These are phyloP conservation scores for Toxicodendron radicans DNA, from an alignment of 345 rosid species.

Conservation along the genomic window DNA sequence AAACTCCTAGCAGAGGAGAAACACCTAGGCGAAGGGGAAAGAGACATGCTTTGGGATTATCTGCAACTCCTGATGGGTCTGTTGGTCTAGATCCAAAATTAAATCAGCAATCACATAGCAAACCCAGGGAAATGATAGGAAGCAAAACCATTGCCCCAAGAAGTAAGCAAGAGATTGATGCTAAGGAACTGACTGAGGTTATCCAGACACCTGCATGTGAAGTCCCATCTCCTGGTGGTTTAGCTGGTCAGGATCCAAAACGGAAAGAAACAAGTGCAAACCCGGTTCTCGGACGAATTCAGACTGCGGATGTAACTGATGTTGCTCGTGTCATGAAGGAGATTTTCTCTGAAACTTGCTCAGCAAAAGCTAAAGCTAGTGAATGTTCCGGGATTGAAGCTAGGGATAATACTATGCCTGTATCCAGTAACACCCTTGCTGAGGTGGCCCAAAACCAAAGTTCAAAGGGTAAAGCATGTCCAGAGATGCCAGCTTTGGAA, in stretches of 20 bases:
- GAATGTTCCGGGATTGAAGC: slow-evolving; percentile 38
- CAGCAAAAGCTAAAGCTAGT: slow-evolving; percentile 44
- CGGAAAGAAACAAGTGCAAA: slow-evolving; percentile 28
- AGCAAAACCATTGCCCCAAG: slow-evolving; percentile 27
- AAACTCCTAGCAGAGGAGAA: slow-evolving; percentile 39
- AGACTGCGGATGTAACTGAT: slow-evolving; percentile 57
- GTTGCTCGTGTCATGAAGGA: slow-evolving; percentile 81
- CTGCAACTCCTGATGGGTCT: slow-evolving; percentile 29
- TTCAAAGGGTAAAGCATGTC: slow-evolving; percentile 19
- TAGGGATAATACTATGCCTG: slow-evolving; percentile 30
- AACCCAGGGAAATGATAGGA: slow-evolving; percentile 28
- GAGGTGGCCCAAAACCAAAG: slow-evolving; percentile 34
- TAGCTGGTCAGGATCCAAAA: slow-evolving; percentile 35
- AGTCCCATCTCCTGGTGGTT: slow-evolving; percentile 23
- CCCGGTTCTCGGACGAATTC: slow-evolving; percentile 43
- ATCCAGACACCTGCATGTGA: slow-evolving; percentile 30
- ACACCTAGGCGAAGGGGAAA: slow-evolving; percentile 57
- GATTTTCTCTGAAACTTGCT: slow-evolving; percentile 62
- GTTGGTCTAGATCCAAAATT: slow-evolving; percentile 31
- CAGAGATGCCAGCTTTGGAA: slow-evolving; percentile 20
- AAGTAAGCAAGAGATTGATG: slow-evolving; percentile 39
- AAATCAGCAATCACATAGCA: slow-evolving; percentile 27
- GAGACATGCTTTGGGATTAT: slow-evolving; percentile 29
- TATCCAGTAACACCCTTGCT: slow-evolving; percentile 22
- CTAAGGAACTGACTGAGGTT: slow-evolving; percentile 29